Conservation (phyloP, 768 basidiomycete species). For the Daedaleopsis sinensis region DNA sequence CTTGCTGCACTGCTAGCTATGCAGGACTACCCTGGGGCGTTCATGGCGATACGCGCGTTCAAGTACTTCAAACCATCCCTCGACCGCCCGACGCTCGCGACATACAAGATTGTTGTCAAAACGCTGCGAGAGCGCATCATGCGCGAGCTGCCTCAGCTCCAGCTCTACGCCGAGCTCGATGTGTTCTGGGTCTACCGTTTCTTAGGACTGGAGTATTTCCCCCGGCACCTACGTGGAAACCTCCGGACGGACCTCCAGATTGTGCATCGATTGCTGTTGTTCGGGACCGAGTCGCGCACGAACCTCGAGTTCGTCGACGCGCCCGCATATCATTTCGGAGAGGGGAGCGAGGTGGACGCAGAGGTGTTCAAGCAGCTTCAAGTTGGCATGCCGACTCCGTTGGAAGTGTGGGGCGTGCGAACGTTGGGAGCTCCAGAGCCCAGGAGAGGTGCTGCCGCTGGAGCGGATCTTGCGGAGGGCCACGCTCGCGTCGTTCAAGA, state of each 20-base stretch:
- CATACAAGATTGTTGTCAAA: slow-evolving; percentile 23
- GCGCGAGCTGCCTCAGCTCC: slow-evolving; percentile 6
- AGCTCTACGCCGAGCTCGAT: neutral
- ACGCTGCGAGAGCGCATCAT: slow-evolving; percentile 17
- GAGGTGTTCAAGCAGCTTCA: slow-evolving; percentile 1
- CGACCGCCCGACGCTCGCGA: slow-evolving; percentile 7
- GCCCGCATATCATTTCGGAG: neutral
- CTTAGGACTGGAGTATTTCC: slow-evolving; percentile 19
- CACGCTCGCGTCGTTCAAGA: neutral
- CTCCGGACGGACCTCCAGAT: slow-evolving; percentile 15
- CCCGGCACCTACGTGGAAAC: neutral
- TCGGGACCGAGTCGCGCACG: slow-evolving; percentile 17
- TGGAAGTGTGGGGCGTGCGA: slow-evolving; percentile 5
- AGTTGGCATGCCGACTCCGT: slow-evolving; percentile 15
- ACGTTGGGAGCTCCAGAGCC: neutral
- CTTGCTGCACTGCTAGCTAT: slow-evolving; percentile 47
- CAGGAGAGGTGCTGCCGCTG: slow-evolving; percentile 9
- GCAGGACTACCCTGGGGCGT: slow-evolving; percentile 52
- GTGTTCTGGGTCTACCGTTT: slow-evolving; percentile 27
- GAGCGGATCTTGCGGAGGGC: slow-evolving; percentile 21
- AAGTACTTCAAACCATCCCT: slow-evolving; percentile 6
- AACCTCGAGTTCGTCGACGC: slow-evolving; percentile 15
- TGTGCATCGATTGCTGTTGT: slow-evolving; percentile 17
- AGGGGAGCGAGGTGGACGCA: neutral
- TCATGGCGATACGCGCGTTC: slow-evolving; percentile 38